Evolutionary conservation across 352 stramenopile species (phyloP).

Genomic region (Hyaloperonospora brassicae): DNA sequence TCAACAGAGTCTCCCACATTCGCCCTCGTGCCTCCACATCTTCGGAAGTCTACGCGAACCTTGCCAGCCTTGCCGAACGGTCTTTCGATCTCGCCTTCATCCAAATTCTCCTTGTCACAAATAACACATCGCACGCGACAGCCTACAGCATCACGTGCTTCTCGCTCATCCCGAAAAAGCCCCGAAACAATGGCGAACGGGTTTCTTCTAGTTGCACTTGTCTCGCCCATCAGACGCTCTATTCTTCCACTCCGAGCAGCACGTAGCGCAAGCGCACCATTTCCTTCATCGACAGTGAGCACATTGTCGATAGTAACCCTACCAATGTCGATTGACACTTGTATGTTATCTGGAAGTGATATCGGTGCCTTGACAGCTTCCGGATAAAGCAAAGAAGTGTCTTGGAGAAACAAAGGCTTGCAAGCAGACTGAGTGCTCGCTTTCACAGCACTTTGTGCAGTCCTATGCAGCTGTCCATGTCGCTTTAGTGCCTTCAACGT

Average conservation of each 20-base stretch:
- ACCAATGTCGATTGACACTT: conserved; percentile 1
- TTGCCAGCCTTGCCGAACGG: conserved; percentile 75
- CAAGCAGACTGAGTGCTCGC: conserved; percentile 3
- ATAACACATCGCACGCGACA: conserved; percentile 16
- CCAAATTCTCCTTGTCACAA: conserved; percentile 1
- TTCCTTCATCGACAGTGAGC: neutral
- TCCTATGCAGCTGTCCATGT: conserved; percentile 9
- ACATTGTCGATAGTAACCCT: conserved; percentile 1
- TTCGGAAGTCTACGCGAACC: conserved; percentile 45
- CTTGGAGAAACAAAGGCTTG: conserved; percentile 33
- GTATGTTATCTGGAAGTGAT: neutral
- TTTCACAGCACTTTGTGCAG: neutral
- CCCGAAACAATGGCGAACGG: conserved; percentile 53
- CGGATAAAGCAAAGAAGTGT: conserved; percentile 36
- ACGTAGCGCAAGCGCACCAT: neutral
- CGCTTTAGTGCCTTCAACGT: conserved; percentile 33
- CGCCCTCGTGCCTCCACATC: conserved; percentile 36
- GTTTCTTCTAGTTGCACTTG: conserved; percentile 48
- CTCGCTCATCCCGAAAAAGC: conserved; percentile 41
- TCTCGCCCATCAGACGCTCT: conserved; percentile 67
- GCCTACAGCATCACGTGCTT: conserved; percentile 31
- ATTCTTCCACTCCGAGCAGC: conserved; percentile 22
- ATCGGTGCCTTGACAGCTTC: conserved; percentile 23
- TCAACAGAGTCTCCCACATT: conserved; percentile 36
- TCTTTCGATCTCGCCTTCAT: conserved; percentile 54